These are phyloP conservation scores for Ceratocystis diversiconidia DNA, from an alignment of 2,329 filamentous ascomycete species.

Conservation along the genomic window DNA sequence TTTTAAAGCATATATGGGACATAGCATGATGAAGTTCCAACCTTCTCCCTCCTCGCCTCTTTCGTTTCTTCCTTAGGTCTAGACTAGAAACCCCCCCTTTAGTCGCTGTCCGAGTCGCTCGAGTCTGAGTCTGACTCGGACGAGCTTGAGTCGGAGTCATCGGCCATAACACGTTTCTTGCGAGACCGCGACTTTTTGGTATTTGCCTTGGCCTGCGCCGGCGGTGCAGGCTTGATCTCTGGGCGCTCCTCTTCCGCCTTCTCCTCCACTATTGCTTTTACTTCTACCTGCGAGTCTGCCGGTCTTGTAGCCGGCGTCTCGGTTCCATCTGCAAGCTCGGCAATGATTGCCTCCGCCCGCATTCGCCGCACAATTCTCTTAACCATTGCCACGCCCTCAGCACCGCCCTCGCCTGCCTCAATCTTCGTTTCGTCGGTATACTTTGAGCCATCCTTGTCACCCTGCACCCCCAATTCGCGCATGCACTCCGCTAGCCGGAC, in stretches of 20 bases:
- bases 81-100: neutral
- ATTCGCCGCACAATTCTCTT: constrained; percentile 47
- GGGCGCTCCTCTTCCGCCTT: constrained; percentile 17
- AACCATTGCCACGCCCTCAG: constrained; percentile 29
- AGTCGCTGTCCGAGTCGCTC: constrained; percentile 22
- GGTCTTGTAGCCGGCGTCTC: constrained; percentile 9
- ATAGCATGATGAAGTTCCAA: neutral
- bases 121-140: constrained; percentile 23
- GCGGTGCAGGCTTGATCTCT: constrained; percentile 11
- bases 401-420: constrained; percentile 28
- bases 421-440: constrained; percentile 40
- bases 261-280: constrained; percentile 9
- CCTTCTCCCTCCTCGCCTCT: neutral
- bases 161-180: constrained; percentile 19
- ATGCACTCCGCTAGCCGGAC: constrained; percentile 43
- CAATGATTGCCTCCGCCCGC: constrained; percentile 44
- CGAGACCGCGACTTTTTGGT: constrained; percentile 27
- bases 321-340: constrained; percentile 30
- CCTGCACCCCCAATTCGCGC: constrained; percentile 26
- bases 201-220: constrained; percentile 20
- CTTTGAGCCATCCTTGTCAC: constrained; percentile 28
- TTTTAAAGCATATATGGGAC: constrained; percentile 3
- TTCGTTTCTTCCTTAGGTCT: too few relatives aligned
- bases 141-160: constrained; percentile 25
- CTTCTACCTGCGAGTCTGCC: constrained; percentile 6